Evolutionary conservation across 768 basidiomycete genomes (phyloP).

Genomic region (Kwoniella heveanensis): DNA sequence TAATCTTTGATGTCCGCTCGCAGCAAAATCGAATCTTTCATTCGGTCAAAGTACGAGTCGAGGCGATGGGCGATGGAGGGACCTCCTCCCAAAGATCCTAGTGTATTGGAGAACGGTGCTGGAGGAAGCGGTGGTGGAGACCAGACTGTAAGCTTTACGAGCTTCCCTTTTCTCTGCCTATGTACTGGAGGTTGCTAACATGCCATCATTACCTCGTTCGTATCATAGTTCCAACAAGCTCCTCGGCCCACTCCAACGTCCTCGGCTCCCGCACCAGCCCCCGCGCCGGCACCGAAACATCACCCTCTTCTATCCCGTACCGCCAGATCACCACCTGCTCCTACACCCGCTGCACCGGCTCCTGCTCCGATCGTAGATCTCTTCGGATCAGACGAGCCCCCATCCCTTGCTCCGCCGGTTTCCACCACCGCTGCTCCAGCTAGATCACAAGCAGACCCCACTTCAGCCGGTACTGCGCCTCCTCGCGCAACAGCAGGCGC

Average conservation of each 20-base stretch:
- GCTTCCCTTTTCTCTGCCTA: too few species aligned
- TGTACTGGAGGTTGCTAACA: too few species aligned
- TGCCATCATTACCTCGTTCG: background rate
- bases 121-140: constrained; percentile 6
- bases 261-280: constrained; percentile 36
- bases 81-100: constrained; percentile 77
- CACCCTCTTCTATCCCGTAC: constrained; percentile 47
- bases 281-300: constrained; percentile 34
- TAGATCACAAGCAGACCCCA: constrained; percentile 3
- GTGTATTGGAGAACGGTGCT: constrained; percentile 64
- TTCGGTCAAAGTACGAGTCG: constrained; percentile 94
- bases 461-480: constrained; percentile 11
- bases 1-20: too few species aligned
- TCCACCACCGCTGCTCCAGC: constrained; percentile 29
- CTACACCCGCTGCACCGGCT: constrained; percentile 32
- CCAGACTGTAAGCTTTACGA: background rate
- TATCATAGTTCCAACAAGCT: constrained; percentile 6
- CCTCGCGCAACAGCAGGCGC: constrained; percentile 11
- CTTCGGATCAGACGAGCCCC: constrained; percentile 42
- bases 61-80: constrained; percentile 92
- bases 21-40: constrained; percentile 97
- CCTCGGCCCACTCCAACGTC: constrained; percentile 38
- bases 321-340: constrained; percentile 26
- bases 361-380: constrained; percentile 47
- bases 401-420: constrained; percentile 31